Evolutionary conservation across 2,329 filamentous ascomycete genomes (phyloP), one percentile per base, ranked within the genome.

Genomic region (Metarhizium humberi): DNA sequence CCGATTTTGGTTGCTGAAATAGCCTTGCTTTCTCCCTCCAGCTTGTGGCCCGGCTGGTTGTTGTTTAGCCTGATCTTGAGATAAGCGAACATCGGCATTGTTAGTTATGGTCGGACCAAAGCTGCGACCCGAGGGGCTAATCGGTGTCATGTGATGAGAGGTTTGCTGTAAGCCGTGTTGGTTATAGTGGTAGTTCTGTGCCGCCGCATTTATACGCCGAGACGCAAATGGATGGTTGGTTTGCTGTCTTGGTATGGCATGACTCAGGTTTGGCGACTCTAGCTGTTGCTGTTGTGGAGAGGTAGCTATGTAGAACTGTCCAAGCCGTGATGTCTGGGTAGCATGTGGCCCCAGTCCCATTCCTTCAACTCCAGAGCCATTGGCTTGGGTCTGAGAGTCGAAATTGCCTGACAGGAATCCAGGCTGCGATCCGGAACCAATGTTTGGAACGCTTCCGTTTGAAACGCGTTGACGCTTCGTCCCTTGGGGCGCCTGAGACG

Each of bases 61-160:
- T 8, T 48, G 50, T 51, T 51, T 51, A 25, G 50, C 38, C 13
- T 51, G 51, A 30, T 51, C 38, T 20, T 51, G 52, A 45, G 55
- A 14, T n/a, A 45, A 30, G 5, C 38, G 52, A 5, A 38, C 18
- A 16, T 50, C 29, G 18, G 11, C 20, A 38, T 38, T 46, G 46
- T 18, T 45, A 14, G 38, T 36, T 25, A 52, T 18, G 36, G 25
- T 50, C 20, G 40, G 51, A 32, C 20, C 29, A 20, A 51, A 42
- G 16, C 32, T 20, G 20, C 38, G 36, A 18, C 25, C 49, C 5
- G 54, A 29, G 11, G 40, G 13, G 32, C 38, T 13, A 36, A 34
- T 16, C 18, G 52, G 50, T n/a, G 36, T 29, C 38, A 53, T 50
- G 1, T 53, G 51, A 40, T 38, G 55, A 18, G 38, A 20, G 7